A percentile compares a stretch with the other conserved stretches of the same genome.
These are phyloP conservation scores for Penicillium atrosanguineum DNA, from an alignment of 495 filamentous ascomycete species.

Conservation along the genomic window DNA sequence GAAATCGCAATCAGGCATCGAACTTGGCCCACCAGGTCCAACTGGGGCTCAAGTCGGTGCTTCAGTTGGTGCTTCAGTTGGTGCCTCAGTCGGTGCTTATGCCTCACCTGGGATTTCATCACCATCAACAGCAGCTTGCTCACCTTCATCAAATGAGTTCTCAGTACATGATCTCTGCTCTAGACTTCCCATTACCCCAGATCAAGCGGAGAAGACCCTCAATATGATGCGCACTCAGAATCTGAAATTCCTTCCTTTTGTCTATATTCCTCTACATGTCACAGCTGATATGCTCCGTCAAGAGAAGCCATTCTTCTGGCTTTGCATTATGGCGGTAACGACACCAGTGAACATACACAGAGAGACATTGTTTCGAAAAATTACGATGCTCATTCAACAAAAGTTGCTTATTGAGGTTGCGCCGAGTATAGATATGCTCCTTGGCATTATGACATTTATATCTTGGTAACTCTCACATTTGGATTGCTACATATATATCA, in stretches of 20 bases:
- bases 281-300: slow-evolving; percentile 46
- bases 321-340: slow-evolving; percentile 50
- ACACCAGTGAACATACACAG: slow-evolving; percentile 33
- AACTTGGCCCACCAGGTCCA: background rate
- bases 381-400: slow-evolving; percentile 43
- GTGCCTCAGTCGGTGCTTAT: background rate
- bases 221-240: slow-evolving; percentile 40
- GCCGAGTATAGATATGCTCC: slow-evolving; percentile 54
- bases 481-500: background rate
- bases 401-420: slow-evolving; percentile 47
- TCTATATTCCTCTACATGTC: slow-evolving; percentile 40
- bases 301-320: slow-evolving; percentile 51
- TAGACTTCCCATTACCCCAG: slow-evolving; percentile 20
- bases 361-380: slow-evolving; percentile 30
- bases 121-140: slow-evolving; percentile 10
- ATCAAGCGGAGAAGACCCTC: slow-evolving; percentile 40
- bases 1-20: background rate
- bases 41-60: background rate
- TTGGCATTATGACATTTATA: slow-evolving; percentile 49
- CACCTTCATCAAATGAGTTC: background rate
- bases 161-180: slow-evolving; percentile 9
- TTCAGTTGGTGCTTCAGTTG: background rate
- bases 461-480: slow-evolving; percentile 35
- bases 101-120: slow-evolving; percentile 12
- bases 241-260: slow-evolving; percentile 42